These are phyloP conservation scores for Tetrapyrgos nigripes DNA, from an alignment of 1,284 basidiomycete species.

Conservation along the genomic window DNA sequence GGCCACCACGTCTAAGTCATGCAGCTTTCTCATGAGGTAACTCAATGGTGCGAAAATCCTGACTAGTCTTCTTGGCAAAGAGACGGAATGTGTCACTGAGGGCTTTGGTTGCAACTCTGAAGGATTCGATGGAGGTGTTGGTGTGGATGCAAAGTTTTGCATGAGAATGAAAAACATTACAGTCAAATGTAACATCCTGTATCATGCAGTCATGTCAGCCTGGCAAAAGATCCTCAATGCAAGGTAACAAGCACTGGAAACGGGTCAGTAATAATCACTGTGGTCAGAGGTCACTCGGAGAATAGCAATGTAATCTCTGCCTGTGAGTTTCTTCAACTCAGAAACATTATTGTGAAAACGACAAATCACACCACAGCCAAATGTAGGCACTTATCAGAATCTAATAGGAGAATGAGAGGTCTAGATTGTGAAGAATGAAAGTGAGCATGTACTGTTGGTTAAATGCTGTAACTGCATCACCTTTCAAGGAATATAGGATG, in stretches of 20 bases:
- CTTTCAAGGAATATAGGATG: background rate
- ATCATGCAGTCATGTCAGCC: background rate
- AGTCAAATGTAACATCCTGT: conserved; percentile 4
- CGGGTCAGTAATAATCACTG: conserved; percentile 19
- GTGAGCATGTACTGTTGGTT: conserved; percentile 27
- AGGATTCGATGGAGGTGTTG: background rate
- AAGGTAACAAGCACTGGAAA: conserved; percentile 8
- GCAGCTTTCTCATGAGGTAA: background rate
- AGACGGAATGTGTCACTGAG: conserved; percentile 10
- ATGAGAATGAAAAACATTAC: conserved; percentile 3
- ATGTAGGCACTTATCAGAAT: conserved; percentile 18
- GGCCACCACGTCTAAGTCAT: background rate
- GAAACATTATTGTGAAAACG: conserved; percentile 25
- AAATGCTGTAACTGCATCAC: background rate
- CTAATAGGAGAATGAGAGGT: background rate
- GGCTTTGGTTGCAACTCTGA: background rate
- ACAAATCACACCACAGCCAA: conserved; percentile 25
- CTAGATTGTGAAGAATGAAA: background rate
- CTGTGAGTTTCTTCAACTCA: conserved; percentile 27
- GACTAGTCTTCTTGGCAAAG: background rate
- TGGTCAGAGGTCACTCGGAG: conserved; percentile 25
- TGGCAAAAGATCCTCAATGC: conserved; percentile 6
- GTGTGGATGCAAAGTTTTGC: conserved; percentile 30
- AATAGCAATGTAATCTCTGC: conserved; percentile 33
- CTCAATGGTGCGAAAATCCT: background rate